phyloP scores from a whole-genome alignment of 177 flowering plant genomes.

The Vitis hybrid region DNA sequence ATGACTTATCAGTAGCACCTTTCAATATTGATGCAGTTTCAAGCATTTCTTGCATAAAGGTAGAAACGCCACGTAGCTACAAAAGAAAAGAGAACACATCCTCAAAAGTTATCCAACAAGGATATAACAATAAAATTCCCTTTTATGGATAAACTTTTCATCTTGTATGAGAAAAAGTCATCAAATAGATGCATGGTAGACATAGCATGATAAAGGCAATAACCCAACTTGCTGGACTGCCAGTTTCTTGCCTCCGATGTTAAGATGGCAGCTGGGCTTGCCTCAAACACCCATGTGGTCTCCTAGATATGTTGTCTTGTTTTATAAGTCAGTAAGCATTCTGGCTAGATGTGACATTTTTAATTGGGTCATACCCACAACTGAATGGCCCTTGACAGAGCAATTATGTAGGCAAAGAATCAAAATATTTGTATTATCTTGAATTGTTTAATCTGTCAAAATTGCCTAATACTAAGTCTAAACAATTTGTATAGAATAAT shows the following conservation, averaged over 20 bases:
- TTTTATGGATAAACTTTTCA: background rate
- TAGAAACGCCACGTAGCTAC: conserved; percentile 93
- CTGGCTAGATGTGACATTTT: background rate
- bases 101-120: background rate
- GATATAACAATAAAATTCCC: background rate
- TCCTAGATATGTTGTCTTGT: background rate
- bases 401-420: background rate
- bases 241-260: background rate
- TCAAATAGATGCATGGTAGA: background rate
- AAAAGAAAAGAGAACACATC: conserved; percentile 16
- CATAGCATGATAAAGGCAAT: background rate
- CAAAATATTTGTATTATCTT: background rate
- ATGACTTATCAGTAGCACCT: conserved; percentile 91
- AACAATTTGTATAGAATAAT: background rate
- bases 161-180: background rate
- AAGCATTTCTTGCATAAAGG: conserved; percentile 99
- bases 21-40: conserved; percentile 97
- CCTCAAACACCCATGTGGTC: background rate
- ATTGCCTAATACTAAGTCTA: background rate
- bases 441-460: background rate
- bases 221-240: background rate
- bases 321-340: background rate
- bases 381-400: background rate
- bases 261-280: too few species aligned
- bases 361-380: background rate